A percentile compares a stretch with the other conserved stretches of the same genome.
These are phyloP conservation scores for Kluyveromyces sp. DNA, from an alignment of 1,139 yeast genomes.

Conservation along the genomic window DNA sequence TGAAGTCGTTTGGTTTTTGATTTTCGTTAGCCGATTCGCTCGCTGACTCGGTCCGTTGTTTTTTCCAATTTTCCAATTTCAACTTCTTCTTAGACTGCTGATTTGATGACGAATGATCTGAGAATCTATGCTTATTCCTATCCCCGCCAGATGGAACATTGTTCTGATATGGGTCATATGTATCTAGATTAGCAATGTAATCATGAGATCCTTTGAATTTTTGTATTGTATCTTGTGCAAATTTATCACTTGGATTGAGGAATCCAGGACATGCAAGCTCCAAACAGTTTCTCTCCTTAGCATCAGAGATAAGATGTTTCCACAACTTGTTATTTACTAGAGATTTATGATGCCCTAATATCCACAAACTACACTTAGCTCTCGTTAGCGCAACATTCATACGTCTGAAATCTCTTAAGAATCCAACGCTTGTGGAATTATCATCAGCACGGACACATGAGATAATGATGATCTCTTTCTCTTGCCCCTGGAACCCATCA, in stretches of 20 bases:
- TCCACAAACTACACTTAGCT: constrained; percentile 89
- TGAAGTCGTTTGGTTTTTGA: too few relatives aligned
- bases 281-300: constrained; percentile 40
- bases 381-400: constrained; percentile 96
- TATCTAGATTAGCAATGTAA: constrained; percentile 12
- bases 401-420: constrained; percentile 80
- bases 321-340: constrained; percentile 59
- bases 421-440: constrained; percentile 57
- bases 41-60: neutral
- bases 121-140: constrained; percentile 5
- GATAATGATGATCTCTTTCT: constrained; percentile 84
- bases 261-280: constrained; percentile 32
- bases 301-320: constrained; percentile 59
- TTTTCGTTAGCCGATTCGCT: too few relatives aligned
- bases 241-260: constrained; percentile 16
- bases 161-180: constrained; percentile 16
- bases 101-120: neutral
- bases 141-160: neutral
- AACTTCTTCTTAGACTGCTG: constrained; percentile 1
- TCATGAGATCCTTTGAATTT: constrained; percentile 10
- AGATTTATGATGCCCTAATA: constrained; percentile 69
- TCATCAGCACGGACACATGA: constrained; percentile 90
- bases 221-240: constrained; percentile 10
- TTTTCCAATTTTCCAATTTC: constrained; percentile 1
- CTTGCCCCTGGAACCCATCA: constrained; percentile 98